Conservation (phyloP, 495 filamentous ascomycete species). For the Aspergillus indologenus region DNA sequence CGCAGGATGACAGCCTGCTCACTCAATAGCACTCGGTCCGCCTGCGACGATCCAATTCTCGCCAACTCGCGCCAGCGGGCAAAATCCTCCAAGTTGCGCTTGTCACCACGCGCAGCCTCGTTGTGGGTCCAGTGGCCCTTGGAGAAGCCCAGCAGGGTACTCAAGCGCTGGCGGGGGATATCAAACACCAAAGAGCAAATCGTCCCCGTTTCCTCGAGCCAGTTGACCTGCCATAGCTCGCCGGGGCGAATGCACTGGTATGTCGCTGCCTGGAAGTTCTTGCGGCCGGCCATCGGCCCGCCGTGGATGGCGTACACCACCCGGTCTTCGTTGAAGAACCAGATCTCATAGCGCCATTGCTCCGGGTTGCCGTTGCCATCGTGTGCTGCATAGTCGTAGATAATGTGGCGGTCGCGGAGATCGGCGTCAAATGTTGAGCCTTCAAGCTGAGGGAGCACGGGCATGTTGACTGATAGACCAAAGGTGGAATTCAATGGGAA, state of each 20-base stretch:
- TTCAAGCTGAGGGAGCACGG: slow-evolving; percentile 23
- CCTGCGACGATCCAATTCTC: slow-evolving; percentile 28
- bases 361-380: slow-evolving; percentile 30
- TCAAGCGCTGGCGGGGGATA: slow-evolving; percentile 29
- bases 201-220: slow-evolving; percentile 41
- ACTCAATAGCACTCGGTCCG: slow-evolving; percentile 34
- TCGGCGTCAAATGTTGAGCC: slow-evolving; percentile 33
- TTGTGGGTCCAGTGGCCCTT: slow-evolving; percentile 39
- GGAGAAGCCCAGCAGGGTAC: slow-evolving; percentile 37
- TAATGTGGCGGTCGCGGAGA: slow-evolving; percentile 36
- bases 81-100: slow-evolving; percentile 32
- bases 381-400: slow-evolving; percentile 39
- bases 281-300: slow-evolving; percentile 38
- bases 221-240: slow-evolving; percentile 41
- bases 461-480: slow-evolving; percentile 18
- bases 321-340: slow-evolving; percentile 40
- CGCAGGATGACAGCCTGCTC: slow-evolving; percentile 40
- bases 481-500: not conserved
- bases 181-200: slow-evolving; percentile 40
- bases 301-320: slow-evolving; percentile 44
- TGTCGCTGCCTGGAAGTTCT: slow-evolving; percentile 36
- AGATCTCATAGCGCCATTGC: slow-evolving; percentile 47
- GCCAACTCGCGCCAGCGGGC: slow-evolving; percentile 36
- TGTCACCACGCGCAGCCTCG: slow-evolving; percentile 37
- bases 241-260: slow-evolving; percentile 40